Conservation (phyloP, 768 basidiomycete genomes). For the Pleurotus pulmonarius region DNA sequence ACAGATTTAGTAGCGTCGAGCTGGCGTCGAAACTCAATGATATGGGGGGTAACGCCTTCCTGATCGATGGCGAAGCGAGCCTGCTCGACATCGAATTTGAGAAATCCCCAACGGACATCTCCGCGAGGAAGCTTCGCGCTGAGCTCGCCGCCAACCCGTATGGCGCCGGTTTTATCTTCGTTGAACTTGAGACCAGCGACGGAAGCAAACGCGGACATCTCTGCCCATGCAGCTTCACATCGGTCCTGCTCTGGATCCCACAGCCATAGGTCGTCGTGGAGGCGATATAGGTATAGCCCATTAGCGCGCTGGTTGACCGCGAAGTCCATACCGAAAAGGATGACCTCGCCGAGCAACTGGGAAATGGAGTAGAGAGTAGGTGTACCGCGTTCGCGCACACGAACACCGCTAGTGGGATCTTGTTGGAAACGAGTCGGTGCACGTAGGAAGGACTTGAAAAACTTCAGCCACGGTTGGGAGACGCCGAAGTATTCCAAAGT, state of each 20-base stretch:
- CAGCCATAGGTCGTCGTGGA: constrained; percentile 47
- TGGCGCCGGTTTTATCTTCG: constrained; percentile 36
- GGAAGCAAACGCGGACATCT: constrained; percentile 36
- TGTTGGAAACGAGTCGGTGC: constrained; percentile 30
- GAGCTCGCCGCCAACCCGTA: constrained; percentile 23
- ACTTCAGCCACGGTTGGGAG: constrained; percentile 27
- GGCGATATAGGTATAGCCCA: constrained; percentile 40
- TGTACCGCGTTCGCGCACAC: constrained; percentile 36
- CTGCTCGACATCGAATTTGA: constrained; percentile 27
- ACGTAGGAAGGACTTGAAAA: constrained; percentile 29
- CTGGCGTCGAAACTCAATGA: constrained; percentile 33
- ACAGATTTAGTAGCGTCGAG: constrained; percentile 30
- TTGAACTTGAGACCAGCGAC: constrained; percentile 40
- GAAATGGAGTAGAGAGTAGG: constrained; percentile 40
- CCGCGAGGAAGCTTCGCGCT: constrained; percentile 24
- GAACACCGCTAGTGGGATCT: constrained; percentile 19
- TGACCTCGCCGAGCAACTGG: constrained; percentile 34
- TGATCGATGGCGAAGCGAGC: constrained; percentile 34
- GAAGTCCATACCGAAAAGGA: constrained; percentile 44
- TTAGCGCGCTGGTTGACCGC: constrained; percentile 39
- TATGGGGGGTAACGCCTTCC: constrained; percentile 29
- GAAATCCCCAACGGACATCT: constrained; percentile 37
- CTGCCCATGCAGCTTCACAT: constrained; percentile 34
- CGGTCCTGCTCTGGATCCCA: constrained; percentile 30
- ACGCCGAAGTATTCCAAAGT: constrained; percentile 36